A percentile compares a stretch with the other conserved stretches of the same genome.
Conservation (phyloP, 2,329 filamentous ascomycete genomes). For the Acarospora socialis region DNA sequence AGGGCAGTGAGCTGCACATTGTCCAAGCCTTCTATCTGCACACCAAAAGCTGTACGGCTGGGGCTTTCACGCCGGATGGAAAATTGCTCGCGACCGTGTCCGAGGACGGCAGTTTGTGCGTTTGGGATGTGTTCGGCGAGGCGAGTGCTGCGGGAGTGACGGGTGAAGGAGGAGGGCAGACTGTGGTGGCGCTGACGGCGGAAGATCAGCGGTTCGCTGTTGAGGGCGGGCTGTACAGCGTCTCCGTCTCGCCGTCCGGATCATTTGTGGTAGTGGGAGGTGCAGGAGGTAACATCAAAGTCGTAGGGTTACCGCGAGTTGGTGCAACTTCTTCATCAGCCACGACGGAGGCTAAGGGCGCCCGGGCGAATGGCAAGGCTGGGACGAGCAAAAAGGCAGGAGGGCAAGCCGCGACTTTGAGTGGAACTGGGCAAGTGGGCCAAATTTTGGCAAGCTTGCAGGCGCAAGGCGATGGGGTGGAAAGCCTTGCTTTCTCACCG, state of each 20-base stretch:
- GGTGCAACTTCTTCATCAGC: constrained; percentile 20
- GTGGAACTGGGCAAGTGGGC: constrained; percentile 40
- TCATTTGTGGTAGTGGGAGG: constrained; percentile 75
- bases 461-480: constrained; percentile 64
- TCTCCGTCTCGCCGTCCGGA: constrained; percentile 68
- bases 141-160: constrained; percentile 51
- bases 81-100: constrained; percentile 73
- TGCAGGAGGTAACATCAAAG: constrained; percentile 69
- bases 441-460: constrained; percentile 72
- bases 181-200: constrained; percentile 62
- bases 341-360: constrained; percentile 26
- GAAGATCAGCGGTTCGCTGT: constrained; percentile 83
- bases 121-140: constrained; percentile 80
- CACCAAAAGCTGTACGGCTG: constrained; percentile 72
- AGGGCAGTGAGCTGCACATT: constrained; percentile 51
- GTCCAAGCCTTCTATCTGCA: constrained; percentile 88
- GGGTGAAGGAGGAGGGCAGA: constrained; percentile 40
- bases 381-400: constrained; percentile 31
- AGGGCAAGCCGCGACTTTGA: constrained; percentile 25
- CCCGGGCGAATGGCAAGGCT: constrained; percentile 35
- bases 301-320: constrained; percentile 67
- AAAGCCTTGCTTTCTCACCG: constrained; percentile 54
- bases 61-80: constrained; percentile 80
- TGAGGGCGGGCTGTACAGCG: constrained; percentile 78
- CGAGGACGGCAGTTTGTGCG: constrained; percentile 77